Conservation (phyloP, 148 eudicot species). For the Vaccinium macrocarpon region DNA sequence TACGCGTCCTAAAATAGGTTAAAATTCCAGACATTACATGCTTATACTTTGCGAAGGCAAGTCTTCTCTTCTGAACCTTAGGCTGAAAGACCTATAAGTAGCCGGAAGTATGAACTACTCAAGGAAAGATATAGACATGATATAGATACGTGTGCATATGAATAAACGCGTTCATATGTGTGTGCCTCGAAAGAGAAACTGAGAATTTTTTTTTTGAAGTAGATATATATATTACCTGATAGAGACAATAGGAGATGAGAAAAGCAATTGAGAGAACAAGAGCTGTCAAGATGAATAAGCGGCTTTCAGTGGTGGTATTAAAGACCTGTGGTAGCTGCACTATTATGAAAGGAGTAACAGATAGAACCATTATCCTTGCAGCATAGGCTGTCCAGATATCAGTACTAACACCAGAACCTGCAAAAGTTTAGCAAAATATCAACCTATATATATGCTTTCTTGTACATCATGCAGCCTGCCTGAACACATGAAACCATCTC, state of each 20-base stretch:
- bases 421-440: constrained; percentile 1
- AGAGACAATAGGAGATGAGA: constrained; percentile 40
- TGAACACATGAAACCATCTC: not conserved
- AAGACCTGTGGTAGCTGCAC: constrained; percentile 46
- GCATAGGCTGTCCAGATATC: constrained; percentile 57
- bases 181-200: not conserved
- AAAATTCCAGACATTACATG: constrained; percentile 35
- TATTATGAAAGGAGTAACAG: constrained; percentile 40
- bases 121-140: not conserved
- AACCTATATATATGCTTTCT: not conserved
- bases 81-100: constrained; percentile 42
- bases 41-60: constrained; percentile 42
- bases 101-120: not conserved
- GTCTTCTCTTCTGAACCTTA: constrained; percentile 39
- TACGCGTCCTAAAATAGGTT: constrained; percentile 26
- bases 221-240: constrained; percentile 37
- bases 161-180: not conserved
- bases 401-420: constrained; percentile 46
- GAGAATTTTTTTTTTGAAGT: not conserved
- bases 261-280: constrained; percentile 32
- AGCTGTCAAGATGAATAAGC: constrained; percentile 34
- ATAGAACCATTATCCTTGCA: constrained; percentile 47
- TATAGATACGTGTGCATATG: not conserved
- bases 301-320: constrained; percentile 35
- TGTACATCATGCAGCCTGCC: not conserved